Percentiles rank a stretch among this genome's conserved stretches.
Evolutionary conservation across 805 yeast species (phyloP).

Genomic region (Cyberlindnera samutprakarnensis): DNA sequence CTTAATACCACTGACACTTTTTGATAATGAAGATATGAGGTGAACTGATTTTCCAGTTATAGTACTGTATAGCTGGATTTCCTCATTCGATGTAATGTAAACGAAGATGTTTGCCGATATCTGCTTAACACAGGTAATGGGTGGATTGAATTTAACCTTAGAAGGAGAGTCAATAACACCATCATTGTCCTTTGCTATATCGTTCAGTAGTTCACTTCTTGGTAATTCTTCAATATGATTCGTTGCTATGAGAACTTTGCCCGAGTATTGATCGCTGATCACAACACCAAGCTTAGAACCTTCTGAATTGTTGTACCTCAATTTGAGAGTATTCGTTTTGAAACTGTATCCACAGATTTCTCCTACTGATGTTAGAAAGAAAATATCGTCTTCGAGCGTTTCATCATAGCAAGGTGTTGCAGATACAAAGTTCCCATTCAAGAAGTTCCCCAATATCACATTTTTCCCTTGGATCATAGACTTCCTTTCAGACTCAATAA

Average conservation of each 20-base stretch:
- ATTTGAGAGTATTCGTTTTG: slow-evolving; percentile 9
- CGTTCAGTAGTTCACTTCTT: slow-evolving; percentile 21
- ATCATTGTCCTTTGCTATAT: slow-evolving; percentile 18
- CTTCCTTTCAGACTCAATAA: slow-evolving; percentile 24
- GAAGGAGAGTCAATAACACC: slow-evolving; percentile 28
- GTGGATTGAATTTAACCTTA: slow-evolving; percentile 17
- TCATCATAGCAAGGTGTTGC: slow-evolving; percentile 20
- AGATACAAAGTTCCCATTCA: slow-evolving; percentile 42
- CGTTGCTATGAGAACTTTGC: slow-evolving; percentile 26
- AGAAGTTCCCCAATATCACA: slow-evolving; percentile 42
- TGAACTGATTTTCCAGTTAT: slow-evolving; percentile 6
- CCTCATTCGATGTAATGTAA: slow-evolving; percentile 30
- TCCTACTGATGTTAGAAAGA: slow-evolving; percentile 21
- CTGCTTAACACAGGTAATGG: slow-evolving; percentile 18
- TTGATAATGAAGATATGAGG: slow-evolving; percentile 31
- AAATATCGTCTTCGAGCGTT: slow-evolving; percentile 13
- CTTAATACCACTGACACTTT: slow-evolving; percentile 33
- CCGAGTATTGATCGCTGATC: slow-evolving; percentile 10
- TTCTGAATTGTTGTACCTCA: slow-evolving; percentile 9
- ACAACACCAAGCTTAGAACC: slow-evolving; percentile 14
- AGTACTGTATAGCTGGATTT: slow-evolving; percentile 26
- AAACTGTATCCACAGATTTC: slow-evolving; percentile 17
- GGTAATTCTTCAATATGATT: slow-evolving; percentile 9
- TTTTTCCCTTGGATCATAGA: slow-evolving; percentile 48
- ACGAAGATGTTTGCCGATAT: slow-evolving; percentile 22